A percentile compares a stretch with the other conserved stretches of the same genome.
These are phyloP conservation scores for Phoma sp. DNA, from an alignment of 2,329 filamentous ascomycete genomes.

Conservation along the genomic window DNA sequence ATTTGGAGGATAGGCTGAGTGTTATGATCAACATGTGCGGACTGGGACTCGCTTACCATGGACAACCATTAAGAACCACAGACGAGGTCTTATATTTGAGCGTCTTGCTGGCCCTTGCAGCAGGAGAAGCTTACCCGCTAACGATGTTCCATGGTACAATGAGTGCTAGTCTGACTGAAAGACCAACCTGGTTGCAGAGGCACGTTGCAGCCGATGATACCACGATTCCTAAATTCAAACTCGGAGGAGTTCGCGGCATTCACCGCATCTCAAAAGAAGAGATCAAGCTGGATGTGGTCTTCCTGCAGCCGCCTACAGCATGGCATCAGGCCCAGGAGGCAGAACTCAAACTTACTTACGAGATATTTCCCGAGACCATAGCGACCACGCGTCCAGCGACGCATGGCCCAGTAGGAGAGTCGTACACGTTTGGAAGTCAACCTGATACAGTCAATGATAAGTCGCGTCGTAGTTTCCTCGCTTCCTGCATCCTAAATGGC, in stretches of 20 bases:
- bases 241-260: slow-evolving; percentile 7
- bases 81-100: slow-evolving; percentile 19
- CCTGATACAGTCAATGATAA: slow-evolving; percentile 8
- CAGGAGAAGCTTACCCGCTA: slow-evolving; percentile 21
- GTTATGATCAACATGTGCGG: slow-evolving; percentile 25
- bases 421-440: not conserved
- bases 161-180: not conserved
- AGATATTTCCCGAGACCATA: slow-evolving; percentile 5
- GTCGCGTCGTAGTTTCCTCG: slow-evolving; percentile 19
- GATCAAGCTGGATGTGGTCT: slow-evolving; percentile 20
- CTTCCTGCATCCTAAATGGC: slow-evolving; percentile 20
- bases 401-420: not conserved
- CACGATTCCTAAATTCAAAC: slow-evolving; percentile 12
- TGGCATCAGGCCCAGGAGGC: not conserved
- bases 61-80: not conserved
- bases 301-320: slow-evolving; percentile 1
- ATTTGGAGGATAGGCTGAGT: slow-evolving; percentile 19
- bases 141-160: slow-evolving; percentile 10
- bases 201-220: slow-evolving; percentile 1
- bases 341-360: not conserved
- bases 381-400: not conserved
- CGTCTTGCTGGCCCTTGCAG: slow-evolving; percentile 17
- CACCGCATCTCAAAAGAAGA: slow-evolving; percentile 13
- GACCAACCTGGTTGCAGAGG: slow-evolving; percentile 16
- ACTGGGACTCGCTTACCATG: slow-evolving; percentile 21